Evolutionary conservation across 2,329 filamentous ascomycete species (phyloP), one percentile per base, ranked within the genome.

Genomic region (Epichloe gansuensis): DNA sequence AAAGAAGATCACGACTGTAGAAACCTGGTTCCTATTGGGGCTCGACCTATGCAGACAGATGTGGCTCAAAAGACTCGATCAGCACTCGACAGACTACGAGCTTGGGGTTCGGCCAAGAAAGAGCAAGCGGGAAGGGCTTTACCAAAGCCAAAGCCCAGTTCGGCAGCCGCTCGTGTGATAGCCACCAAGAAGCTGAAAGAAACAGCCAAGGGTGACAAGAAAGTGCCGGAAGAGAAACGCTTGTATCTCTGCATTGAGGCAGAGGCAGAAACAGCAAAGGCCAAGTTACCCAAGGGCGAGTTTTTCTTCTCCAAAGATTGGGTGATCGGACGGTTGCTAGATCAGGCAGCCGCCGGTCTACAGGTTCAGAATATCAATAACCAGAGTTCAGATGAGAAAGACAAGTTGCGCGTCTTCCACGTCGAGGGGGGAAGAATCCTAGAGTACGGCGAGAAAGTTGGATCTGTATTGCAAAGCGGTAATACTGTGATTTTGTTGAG

Each of bases 241-340:
- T 71, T 98, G 2, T 97, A 97, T 64, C 64, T 98, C 1, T 84
- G 87, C 63, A 87, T 96, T 17, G 91, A 97, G 65, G 93, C 91
- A 0, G 89, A 90, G 61, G 87, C 87, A 9, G 87, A 88, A 61
- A 94, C 89, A 0, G 84, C 89, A 2, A 86, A 82, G 50, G 81
- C 86, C 6, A 95, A 95, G 66, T 82, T 87, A 43, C 89, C 90
- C 4, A 85, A 81, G 61, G 87, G 86, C 7, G 81, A 85, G 54
- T 89, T 91, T 67, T 94, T 82, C 66, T 94, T 86, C 65, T 84
- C 79, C 54, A 77, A 78, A 59, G 87, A 95, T 53, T 97, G 89
- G 89, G 91, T 85, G n/a, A 79, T 97, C 1, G 93, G 93, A 0
- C 74, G 89, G 47, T 75, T 93, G 21, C 69, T 95, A 50, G 89